Evolutionary conservation across 2,329 filamentous ascomycete genomes (phyloP), one percentile per base, ranked within the genome.

Genomic region (Curvularia sp.): DNA sequence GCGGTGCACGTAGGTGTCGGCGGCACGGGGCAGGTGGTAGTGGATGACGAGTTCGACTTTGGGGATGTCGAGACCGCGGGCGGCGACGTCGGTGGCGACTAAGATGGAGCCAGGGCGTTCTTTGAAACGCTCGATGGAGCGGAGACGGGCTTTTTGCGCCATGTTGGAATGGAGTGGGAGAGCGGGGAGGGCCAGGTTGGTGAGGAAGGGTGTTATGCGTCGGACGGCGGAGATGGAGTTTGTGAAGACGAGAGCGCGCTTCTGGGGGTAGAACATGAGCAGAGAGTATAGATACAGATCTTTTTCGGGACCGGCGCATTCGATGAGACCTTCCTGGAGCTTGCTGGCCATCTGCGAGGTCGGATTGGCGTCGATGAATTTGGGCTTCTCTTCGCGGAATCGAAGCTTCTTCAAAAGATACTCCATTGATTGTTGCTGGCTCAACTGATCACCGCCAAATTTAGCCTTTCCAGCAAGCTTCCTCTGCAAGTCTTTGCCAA

Each of bases 221-320:
- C 93, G 89, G 51, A 97, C 94, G 2, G 94, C 90, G 52, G 91
- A 91, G 76, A 99, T 97, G 44, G 93, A 97, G 80, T 99, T 99
- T 28, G 93, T 93, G 76, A 99, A 99, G 48, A 99, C 88, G 2
- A 99, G 83, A 0, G 92, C 93, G 31, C 93, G 90, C 38, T 89
- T 86, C 48, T 89, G 89, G 1, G 91, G 88, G 73, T 97, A 90
- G 56, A 96, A 87, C 2, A 97, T 84, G 0, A 98, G 84, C 8
- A 97, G 83, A 0, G 93, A 86, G 78, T 99, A 99, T 41, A 98
- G 88, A 66, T 94, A 98, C 9, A 99, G 86, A 76, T 99, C 95
- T 86, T 99, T 99, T 75, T 99, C 95, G 79, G 93, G 93, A 5
- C 92, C 92, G 39, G 87, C 89, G 71, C 95, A 99, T 78, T 98